These are phyloP conservation scores for Candida hungchunana DNA, from an alignment of 805 yeast genomes.

Conservation along the genomic window DNA sequence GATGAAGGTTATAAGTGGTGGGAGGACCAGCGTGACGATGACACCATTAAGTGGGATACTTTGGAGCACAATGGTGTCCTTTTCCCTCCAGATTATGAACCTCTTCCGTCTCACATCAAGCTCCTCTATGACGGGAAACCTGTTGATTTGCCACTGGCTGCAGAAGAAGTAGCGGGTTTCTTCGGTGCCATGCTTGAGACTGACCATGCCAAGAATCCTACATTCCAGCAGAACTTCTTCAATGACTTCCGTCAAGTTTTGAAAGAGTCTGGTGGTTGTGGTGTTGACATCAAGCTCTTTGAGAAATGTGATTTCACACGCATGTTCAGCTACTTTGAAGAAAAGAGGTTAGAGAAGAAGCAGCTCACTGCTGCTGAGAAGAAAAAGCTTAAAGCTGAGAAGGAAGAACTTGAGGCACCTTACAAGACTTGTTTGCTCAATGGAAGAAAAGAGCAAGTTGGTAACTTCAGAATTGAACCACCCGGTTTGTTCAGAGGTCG, in stretches of 20 bases:
- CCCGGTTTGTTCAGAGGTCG: slow-evolving; percentile 96
- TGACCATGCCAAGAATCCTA: slow-evolving; percentile 85
- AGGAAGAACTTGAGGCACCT: slow-evolving; percentile 73
- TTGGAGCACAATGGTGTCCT: slow-evolving; percentile 87
- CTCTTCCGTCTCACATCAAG: slow-evolving; percentile 74
- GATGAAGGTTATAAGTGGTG: slow-evolving; percentile 77
- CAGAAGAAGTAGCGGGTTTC: slow-evolving; percentile 97
- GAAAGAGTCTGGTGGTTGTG: slow-evolving; percentile 65
- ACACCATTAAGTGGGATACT: slow-evolving; percentile 79
- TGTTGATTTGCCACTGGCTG: slow-evolving; percentile 68
- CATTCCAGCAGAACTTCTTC: slow-evolving; percentile 84
- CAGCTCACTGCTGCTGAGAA: slow-evolving; percentile 67
- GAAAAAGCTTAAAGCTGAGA: slow-evolving; percentile 65
- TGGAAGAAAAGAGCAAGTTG: slow-evolving; percentile 88
- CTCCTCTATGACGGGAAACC: slow-evolving; percentile 73
- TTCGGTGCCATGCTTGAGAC: slow-evolving; percentile 84
- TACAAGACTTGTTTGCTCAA: slow-evolving; percentile 76
- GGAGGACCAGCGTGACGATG: slow-evolving; percentile 70
- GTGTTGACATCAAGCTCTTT: slow-evolving; percentile 51
- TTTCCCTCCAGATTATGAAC: slow-evolving; percentile 90
- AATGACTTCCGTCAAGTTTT: slow-evolving; percentile 68
- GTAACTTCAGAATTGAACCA: slow-evolving; percentile 92
- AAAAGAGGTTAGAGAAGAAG: slow-evolving; percentile 67
- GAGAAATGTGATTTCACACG: slow-evolving; percentile 71
- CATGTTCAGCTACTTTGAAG: slow-evolving; percentile 69